Percentiles rank a stretch among this genome's conserved stretches.
Conservation (phyloP, 805 yeast genomes). For the Teunomyces atbi region DNA sequence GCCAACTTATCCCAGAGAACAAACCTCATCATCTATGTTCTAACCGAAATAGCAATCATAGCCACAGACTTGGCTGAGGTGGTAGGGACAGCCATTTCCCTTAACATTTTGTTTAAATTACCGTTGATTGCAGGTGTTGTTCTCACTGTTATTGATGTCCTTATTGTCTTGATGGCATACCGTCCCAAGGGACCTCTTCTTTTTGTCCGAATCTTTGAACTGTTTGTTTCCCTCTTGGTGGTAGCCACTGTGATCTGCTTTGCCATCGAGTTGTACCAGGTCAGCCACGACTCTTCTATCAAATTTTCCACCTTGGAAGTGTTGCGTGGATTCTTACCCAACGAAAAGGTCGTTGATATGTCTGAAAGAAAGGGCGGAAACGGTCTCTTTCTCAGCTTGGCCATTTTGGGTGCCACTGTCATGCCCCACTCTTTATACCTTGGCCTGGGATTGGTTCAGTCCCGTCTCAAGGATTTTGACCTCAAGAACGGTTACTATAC, state of each 20-base stretch:
- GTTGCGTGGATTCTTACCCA: slow-evolving; percentile 64
- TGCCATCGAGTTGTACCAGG: slow-evolving; percentile 70
- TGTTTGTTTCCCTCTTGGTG: slow-evolving; percentile 74
- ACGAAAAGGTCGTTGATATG: slow-evolving; percentile 34
- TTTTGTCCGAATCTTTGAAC: slow-evolving; percentile 76
- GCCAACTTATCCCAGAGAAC: slow-evolving; percentile 64
- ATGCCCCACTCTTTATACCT: slow-evolving; percentile 90
- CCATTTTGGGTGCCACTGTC: slow-evolving; percentile 89
- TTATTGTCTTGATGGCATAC: slow-evolving; percentile 83
- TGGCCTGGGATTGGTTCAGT: slow-evolving; percentile 86
- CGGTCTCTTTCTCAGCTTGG: slow-evolving; percentile 75
- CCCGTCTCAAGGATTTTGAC: slow-evolving; percentile 77
- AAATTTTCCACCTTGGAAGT: slow-evolving; percentile 50
- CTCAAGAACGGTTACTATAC: slow-evolving; percentile 55
- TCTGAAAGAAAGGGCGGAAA: slow-evolving; percentile 26
- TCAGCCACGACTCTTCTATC: slow-evolving; percentile 49
- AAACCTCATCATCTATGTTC: slow-evolving; percentile 61
- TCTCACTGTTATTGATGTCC: slow-evolving; percentile 80
- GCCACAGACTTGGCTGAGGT: slow-evolving; percentile 98
- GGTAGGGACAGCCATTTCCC: slow-evolving; percentile 94
- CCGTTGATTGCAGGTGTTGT: slow-evolving; percentile 85
- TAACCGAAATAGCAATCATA: slow-evolving; percentile 88
- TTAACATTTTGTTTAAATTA: slow-evolving; percentile 75
- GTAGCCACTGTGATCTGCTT: slow-evolving; percentile 84
- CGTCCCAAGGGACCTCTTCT: slow-evolving; percentile 79